Base-by-base conservation (phyloP, 441 rosid genomes). In the Gossypium schwendimanii region DNA sequence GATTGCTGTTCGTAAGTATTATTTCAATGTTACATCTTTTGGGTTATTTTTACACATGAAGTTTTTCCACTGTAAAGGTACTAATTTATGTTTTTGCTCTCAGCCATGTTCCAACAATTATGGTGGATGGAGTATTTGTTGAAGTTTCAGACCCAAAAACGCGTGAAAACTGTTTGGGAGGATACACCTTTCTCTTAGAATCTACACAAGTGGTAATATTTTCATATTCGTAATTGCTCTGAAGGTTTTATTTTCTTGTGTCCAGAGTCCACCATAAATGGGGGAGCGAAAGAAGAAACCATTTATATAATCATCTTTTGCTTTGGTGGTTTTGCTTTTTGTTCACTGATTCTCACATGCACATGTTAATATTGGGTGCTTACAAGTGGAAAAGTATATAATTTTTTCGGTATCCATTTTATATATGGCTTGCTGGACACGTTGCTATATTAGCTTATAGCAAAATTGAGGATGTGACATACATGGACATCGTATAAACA, bases 121-220 rank as follows among this genome's bases (percentile, higher is more conserved):
- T 77, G 15, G 81, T 88, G 53, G 94, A 85, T 75, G 97, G 92
- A 76, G 81, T 66, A 59, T 74, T 86, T 50, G 83, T 91, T 77
- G 83, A 92, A 83, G 82, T 89, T 80, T 80, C 69, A 15, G 97
- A 92, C 53, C 76, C 84, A 57, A 82, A 73, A 74, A 49, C 87
- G 72, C 91, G 93, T 66, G 85, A 88, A 73, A 86, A 79, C 65
- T 89, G 96, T 84, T 79, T 94, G 77, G 74, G 82, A 76, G 90
- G 90, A 76, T 91, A 82, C 77, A 81, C 88, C 14, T 92, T 86
- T 85, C 76, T 94, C 61, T 80, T 94, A 79, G 96, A 87, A 76
- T 77, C 94, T 69, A 52, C 55, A 73, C 60, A 78, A 17, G 72
- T 49, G 86, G 98, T 94, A 79, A 77, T 81, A 61, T 76, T 70